Evolutionary conservation across 179 eudicot species (phyloP), one percentile per base, ranked within the genome.

Genomic region (Carnegiea gigantea): DNA sequence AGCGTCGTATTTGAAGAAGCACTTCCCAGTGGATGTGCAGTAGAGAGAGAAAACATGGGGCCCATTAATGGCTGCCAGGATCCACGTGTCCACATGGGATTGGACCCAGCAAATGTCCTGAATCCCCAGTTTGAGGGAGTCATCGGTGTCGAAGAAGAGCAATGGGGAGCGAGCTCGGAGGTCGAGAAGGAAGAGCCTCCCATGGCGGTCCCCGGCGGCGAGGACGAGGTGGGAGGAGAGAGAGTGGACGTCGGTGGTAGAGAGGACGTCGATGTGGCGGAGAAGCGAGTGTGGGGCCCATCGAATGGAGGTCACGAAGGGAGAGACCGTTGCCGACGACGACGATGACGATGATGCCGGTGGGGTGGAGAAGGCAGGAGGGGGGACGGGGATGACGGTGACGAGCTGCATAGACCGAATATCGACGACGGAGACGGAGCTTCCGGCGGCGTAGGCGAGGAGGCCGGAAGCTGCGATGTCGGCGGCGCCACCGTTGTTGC

Each of bases 51-150:
- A 83, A 24, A 88, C 26, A 9, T 95, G 92, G 9, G 97, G 93
- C 0, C 99, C 99, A 11, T 87, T 84, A 23, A 97, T 82, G 18
- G 95, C 89, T 6, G 95, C 97, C 21, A 97, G 84, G 77, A 89
- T 76, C 92, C 92, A 93, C 14, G 88, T 48, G 71, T 97, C 97
- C 20, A 86, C 48, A 5, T 89, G 79, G 24, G 92, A 82, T 78
- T 90, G 95, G 88, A 96, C 87, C 98, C 98, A 95, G 83, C 92
- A 91, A 33, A 95, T 85, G 57, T 95, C 99, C 80, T 97, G 99
- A 46, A 97, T 83, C 1, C 98, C 99, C 2, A 87, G 83, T 71
- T 91, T 92, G 9, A 64, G 57, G 13, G 88, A 75, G 4, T 71
- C 72, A 9, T 75, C 79, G 4, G 83, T 15, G 6, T 86, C 88